Evolutionary conservation across 179 eudicot genomes (phyloP).

Genomic region (Amaranthus tricolor): DNA sequence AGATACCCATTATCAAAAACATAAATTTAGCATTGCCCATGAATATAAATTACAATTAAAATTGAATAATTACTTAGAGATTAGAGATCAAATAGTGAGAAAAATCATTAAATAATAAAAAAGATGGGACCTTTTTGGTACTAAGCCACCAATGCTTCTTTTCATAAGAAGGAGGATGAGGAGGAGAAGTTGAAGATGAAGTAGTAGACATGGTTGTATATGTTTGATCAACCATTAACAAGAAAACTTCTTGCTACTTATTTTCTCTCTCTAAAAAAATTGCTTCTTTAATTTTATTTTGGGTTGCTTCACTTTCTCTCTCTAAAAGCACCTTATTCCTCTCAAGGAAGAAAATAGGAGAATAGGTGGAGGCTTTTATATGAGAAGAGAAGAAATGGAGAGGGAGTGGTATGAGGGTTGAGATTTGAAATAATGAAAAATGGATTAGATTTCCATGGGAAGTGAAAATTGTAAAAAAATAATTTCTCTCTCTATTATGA

Average conservation of each 20-base stretch:
- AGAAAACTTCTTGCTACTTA: not conserved
- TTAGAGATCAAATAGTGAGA: not conserved
- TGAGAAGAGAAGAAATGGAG: not conserved
- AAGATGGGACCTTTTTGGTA: conserved; percentile 55
- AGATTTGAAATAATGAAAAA: not conserved
- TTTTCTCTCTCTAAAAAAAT: conserved; percentile 16
- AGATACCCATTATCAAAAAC: conserved; percentile 7
- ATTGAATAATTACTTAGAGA: not conserved
- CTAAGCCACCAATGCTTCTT: conserved; percentile 84
- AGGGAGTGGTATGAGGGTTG: conserved; percentile 8
- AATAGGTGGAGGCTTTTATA: conserved; percentile 25
- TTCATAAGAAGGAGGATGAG: conserved; percentile 41
- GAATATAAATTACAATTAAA: not conserved
- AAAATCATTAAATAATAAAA: not conserved
- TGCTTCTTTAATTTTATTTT: not conserved
- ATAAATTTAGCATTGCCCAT: conserved; percentile 6
- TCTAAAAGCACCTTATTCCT: conserved; percentile 21
- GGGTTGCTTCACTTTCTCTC: not conserved
- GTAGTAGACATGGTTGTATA: conserved; percentile 54
- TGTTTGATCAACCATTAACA: conserved; percentile 39
- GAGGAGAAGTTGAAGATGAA: conserved; percentile 41
- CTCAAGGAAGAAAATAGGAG: conserved; percentile 28
- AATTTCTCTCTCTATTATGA: not conserved
- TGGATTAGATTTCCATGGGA: conserved; percentile 10
- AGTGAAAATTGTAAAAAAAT: not conserved